Conservation (phyloP, 768 basidiomycete species). For the Hydnomerulius pinastri region DNA sequence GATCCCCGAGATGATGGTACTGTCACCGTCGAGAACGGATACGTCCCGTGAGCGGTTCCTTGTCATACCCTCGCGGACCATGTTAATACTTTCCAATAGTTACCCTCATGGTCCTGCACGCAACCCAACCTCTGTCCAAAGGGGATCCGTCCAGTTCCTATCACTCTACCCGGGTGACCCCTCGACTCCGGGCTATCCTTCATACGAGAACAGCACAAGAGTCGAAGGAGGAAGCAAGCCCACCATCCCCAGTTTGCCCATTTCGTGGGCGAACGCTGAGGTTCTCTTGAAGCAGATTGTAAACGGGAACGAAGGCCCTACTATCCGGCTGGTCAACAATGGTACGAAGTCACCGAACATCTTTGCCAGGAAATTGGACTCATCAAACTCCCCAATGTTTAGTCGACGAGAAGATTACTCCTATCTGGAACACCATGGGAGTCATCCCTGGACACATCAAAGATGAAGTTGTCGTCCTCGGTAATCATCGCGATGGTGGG, state of each 20-base stretch:
- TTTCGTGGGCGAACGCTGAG: conserved; percentile 66
- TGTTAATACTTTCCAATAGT: conserved; percentile 18
- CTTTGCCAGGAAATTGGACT: not conserved
- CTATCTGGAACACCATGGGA: conserved; percentile 72
- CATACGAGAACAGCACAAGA: conserved; percentile 66
- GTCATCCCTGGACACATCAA: conserved; percentile 63
- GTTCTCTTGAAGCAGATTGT: conserved; percentile 52
- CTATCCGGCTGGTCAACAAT: conserved; percentile 60
- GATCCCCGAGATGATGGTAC: conserved; percentile 67
- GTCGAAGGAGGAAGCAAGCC: conserved; percentile 50
- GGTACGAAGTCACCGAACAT: conserved; percentile 33
- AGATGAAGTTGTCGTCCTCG: conserved; percentile 69
- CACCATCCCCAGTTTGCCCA: conserved; percentile 61
- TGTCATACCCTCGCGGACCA: not conserved
- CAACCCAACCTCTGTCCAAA: conserved; percentile 60
- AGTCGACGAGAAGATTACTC: conserved; percentile 58
- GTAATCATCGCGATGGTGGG: conserved; percentile 73
- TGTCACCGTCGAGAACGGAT: conserved; percentile 60
- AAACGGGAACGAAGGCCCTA: conserved; percentile 43
- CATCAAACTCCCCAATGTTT: not conserved
- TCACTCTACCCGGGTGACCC: conserved; percentile 53
- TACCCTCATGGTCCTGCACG: conserved; percentile 74
- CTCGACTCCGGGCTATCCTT: conserved; percentile 54
- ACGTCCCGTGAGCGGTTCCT: conserved; percentile 39
- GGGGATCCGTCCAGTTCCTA: conserved; percentile 69